Evolutionary conservation across 2,329 filamentous ascomycete genomes (phyloP).

Genomic region (Arthrobotrys musiformis): DNA sequence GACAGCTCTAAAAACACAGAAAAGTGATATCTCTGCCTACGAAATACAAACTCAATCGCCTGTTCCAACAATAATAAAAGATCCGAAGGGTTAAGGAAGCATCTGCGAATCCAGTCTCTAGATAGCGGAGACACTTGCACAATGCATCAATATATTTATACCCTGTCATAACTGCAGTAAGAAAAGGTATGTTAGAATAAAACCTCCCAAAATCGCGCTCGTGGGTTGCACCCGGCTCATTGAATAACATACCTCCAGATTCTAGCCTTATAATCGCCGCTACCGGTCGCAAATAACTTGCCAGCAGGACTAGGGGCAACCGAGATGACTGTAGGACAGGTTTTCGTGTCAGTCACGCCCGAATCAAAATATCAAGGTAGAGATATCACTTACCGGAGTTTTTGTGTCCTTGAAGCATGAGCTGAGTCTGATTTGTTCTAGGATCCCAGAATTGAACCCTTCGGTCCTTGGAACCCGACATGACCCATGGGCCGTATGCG

Average conservation of each 20-base stretch:
- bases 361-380: slow-evolving; percentile 48
- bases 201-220: neutral
- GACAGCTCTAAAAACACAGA: slow-evolving; percentile 41
- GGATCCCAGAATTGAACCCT: slow-evolving; percentile 99
- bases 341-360: slow-evolving; percentile 18
- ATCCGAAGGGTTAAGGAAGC: slow-evolving; percentile 7
- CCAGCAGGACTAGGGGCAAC: slow-evolving; percentile 92
- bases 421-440: slow-evolving; percentile 87
- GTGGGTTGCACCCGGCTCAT: neutral
- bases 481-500: slow-evolving; percentile 80
- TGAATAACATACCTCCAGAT: slow-evolving; percentile 74
- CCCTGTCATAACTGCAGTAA: slow-evolving; percentile 37
- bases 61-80: slow-evolving; percentile 46
- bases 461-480: slow-evolving; percentile 95
- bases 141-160: slow-evolving; percentile 19
- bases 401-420: slow-evolving; percentile 99
- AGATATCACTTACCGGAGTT: slow-evolving; percentile 75
- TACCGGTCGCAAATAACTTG: slow-evolving; percentile 91
- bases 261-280: slow-evolving; percentile 94
- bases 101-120: slow-evolving; percentile 4
- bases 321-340: slow-evolving; percentile 76
- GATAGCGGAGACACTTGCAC: neutral
- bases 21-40: slow-evolving; percentile 45
- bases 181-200: slow-evolving; percentile 1
- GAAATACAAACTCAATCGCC: slow-evolving; percentile 36